Conservation (phyloP, 75 land plant species). For the Sequoiadendron giganteum region DNA sequence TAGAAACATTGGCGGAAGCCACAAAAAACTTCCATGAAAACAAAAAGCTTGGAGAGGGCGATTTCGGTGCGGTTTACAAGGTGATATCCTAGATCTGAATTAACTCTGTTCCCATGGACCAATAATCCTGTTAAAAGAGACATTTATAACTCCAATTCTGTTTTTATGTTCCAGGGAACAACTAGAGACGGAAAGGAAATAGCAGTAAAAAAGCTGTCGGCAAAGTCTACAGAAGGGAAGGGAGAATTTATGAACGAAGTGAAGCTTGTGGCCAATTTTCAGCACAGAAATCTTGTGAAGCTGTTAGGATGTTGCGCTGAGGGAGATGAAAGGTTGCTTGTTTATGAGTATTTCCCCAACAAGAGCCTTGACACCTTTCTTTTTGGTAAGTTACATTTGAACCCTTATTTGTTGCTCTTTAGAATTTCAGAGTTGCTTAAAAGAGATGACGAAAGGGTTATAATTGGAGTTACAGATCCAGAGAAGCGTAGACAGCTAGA, state of each 20-base stretch:
- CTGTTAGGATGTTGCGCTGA: constrained; percentile 36
- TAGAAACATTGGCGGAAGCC: neutral
- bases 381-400: neutral
- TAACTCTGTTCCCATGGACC: no score
- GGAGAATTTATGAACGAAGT: constrained; percentile 37
- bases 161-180: constrained; percentile 20
- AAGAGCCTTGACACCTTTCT: constrained; percentile 16
- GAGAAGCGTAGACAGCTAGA: neutral
- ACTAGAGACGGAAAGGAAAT: constrained; percentile 16
- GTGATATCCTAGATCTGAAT: neutral
- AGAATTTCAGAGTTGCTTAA: neutral
- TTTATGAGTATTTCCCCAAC: constrained; percentile 46
- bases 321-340: constrained; percentile 24
- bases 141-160: no score
- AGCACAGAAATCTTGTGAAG: constrained; percentile 32
- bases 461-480: neutral
- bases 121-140: no score
- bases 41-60: neutral
- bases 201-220: constrained; percentile 30
- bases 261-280: constrained; percentile 11
- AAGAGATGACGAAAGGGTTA: neutral
- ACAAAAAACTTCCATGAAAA: neutral
- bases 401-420: no score
- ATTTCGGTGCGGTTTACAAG: neutral
- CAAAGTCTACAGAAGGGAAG: constrained; percentile 20